These are phyloP conservation scores for Alternaria longipes DNA, from an alignment of 2,329 filamentous ascomycete species.

Conservation along the genomic window DNA sequence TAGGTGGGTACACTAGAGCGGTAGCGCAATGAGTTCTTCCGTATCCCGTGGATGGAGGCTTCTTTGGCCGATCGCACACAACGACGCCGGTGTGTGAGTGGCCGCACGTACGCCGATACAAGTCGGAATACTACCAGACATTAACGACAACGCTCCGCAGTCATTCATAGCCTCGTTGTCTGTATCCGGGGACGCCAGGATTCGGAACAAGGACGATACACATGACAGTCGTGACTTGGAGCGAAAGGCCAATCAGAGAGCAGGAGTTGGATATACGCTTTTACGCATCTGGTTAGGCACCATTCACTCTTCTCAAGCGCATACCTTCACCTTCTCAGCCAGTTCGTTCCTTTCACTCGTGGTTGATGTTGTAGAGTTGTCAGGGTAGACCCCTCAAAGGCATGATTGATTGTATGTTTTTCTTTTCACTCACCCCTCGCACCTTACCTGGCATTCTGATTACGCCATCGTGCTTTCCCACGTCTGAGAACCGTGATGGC, in stretches of 20 bases:
- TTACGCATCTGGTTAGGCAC: slow-evolving; percentile 5
- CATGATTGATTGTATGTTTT: slow-evolving; percentile 10
- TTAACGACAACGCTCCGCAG: neutral
- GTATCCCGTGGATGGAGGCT: slow-evolving; percentile 7
- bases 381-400: neutral
- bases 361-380: neutral
- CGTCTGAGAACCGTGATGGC: slow-evolving; percentile 18
- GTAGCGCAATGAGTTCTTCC: slow-evolving; percentile 13
- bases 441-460: slow-evolving; percentile 2
- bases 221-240: slow-evolving; percentile 4
- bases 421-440: neutral
- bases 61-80: slow-evolving; percentile 8
- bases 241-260: slow-evolving; percentile 11
- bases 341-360: neutral
- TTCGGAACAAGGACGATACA: slow-evolving; percentile 2
- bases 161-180: neutral
- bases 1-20: slow-evolving; percentile 15
- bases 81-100: neutral
- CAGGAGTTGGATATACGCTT: slow-evolving; percentile 11
- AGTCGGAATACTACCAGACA: neutral
- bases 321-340: neutral
- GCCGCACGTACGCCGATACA: neutral
- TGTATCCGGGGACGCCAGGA: neutral
- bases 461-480: slow-evolving; percentile 9
- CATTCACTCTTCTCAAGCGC: slow-evolving; percentile 11